Conservation (phyloP, 148 eudicot genomes). For the Agrostemma githago region DNA sequence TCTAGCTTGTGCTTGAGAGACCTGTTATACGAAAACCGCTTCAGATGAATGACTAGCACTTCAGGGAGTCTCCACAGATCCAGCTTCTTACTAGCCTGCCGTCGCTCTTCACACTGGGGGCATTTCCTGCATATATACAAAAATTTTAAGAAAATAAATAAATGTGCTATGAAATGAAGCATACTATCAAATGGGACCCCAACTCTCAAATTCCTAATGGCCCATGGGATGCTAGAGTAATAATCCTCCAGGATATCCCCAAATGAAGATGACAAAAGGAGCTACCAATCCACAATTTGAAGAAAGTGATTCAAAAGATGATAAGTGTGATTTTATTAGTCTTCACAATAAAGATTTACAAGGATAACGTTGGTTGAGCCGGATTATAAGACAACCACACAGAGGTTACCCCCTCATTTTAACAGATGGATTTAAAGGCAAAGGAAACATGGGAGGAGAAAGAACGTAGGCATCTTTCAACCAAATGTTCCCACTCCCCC, state of each 20-base stretch:
- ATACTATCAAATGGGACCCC: background rate
- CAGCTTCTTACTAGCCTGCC: slow-evolving; percentile 99
- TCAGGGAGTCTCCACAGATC: slow-evolving; percentile 99
- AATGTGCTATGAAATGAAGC: background rate
- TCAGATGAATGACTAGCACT: slow-evolving; percentile 86
- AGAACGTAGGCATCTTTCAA: background rate
- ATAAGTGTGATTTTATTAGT: too few species aligned
- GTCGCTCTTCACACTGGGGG: slow-evolving; percentile 84
- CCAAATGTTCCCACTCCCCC: background rate
- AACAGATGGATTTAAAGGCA: background rate
- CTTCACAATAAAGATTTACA: background rate
- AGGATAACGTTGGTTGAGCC: background rate
- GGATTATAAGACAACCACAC: background rate
- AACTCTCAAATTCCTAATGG: background rate
- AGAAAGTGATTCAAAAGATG: background rate
- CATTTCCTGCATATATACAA: slow-evolving; percentile 55
- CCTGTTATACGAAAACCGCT: slow-evolving; percentile 90
- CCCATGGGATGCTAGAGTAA: background rate
- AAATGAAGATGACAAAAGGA: background rate
- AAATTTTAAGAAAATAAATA: slow-evolving; percentile 17
- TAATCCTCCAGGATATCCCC: background rate
- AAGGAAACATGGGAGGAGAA: background rate
- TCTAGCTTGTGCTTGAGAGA: slow-evolving; percentile 90
- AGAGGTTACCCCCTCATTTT: background rate
- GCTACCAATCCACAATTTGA: background rate